These are phyloP conservation scores for Nicotiana obtusifolia DNA, from an alignment of 257 asterid genomes.

Conservation along the genomic window DNA sequence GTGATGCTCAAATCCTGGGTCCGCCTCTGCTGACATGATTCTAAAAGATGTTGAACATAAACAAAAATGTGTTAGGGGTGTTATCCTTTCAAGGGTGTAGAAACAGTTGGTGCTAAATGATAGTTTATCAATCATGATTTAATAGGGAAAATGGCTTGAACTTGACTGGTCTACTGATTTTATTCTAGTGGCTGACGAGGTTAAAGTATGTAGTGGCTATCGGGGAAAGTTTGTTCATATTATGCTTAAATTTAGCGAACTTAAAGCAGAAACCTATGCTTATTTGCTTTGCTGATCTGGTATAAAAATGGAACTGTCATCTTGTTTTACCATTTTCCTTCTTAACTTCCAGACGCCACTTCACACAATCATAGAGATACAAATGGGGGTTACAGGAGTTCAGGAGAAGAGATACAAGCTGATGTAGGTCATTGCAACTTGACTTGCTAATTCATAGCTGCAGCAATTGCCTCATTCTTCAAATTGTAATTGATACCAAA, in stretches of 20 bases:
- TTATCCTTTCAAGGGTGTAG: neutral
- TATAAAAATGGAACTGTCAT: neutral
- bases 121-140: neutral
- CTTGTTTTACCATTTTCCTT: neutral
- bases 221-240: neutral
- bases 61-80: neutral
- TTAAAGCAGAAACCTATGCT: neutral
- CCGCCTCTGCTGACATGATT: neutral
- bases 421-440: conserved; percentile 35
- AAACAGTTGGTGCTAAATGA: neutral
- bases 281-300: neutral
- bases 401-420: conserved; percentile 97
- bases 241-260: neutral
- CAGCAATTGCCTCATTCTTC: conserved; percentile 6
- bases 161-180: neutral
- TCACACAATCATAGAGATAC: conserved; percentile 96
- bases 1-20: too few species aligned
- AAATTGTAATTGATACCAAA: neutral
- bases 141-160: neutral
- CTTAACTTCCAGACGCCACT: conserved; percentile 69
- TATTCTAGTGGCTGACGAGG: neutral
- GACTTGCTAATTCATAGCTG: neutral
- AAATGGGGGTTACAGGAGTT: conserved; percentile 98
- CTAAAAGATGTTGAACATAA: neutral
- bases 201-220: neutral